Evolutionary conservation across 2,329 filamentous ascomycete species (phyloP).

Genomic region (Colletotrichum karsti): DNA sequence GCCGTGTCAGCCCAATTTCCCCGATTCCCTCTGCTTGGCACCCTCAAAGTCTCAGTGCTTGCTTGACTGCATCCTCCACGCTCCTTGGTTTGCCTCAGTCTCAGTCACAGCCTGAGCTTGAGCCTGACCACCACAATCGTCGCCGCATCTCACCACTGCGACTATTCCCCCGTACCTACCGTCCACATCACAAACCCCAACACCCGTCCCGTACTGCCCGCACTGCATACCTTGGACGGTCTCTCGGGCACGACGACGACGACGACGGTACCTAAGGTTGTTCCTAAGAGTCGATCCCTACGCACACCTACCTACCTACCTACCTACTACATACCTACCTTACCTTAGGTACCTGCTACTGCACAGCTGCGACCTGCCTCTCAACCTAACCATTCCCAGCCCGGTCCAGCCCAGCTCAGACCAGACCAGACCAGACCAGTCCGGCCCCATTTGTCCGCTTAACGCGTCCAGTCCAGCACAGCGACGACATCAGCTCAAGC

Average conservation of each 20-base stretch:
- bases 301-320: not conserved
- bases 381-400: constrained; percentile 17
- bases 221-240: not conserved
- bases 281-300: not conserved
- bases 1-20: constrained; percentile 28
- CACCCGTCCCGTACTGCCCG: not conserved
- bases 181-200: not conserved
- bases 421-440: not conserved
- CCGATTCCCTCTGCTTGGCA: constrained; percentile 23
- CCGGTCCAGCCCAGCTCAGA: not conserved
- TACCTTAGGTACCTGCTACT: not conserved
- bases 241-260: not conserved
- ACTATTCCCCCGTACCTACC: not conserved
- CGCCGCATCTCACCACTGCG: not conserved
- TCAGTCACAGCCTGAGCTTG: constrained; percentile 3
- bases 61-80: constrained; percentile 10
- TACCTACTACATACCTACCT: not conserved
- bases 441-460: constrained; percentile 28
- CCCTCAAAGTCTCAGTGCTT: not conserved
- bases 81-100: constrained; percentile 2
- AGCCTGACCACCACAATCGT: not conserved
- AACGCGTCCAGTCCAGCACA: constrained; percentile 28
- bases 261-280: no score
- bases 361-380: constrained; percentile 11
- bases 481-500: constrained; percentile 28